Conservation (phyloP, 1,139 yeast species). For the Blastobotrys indianensis region DNA sequence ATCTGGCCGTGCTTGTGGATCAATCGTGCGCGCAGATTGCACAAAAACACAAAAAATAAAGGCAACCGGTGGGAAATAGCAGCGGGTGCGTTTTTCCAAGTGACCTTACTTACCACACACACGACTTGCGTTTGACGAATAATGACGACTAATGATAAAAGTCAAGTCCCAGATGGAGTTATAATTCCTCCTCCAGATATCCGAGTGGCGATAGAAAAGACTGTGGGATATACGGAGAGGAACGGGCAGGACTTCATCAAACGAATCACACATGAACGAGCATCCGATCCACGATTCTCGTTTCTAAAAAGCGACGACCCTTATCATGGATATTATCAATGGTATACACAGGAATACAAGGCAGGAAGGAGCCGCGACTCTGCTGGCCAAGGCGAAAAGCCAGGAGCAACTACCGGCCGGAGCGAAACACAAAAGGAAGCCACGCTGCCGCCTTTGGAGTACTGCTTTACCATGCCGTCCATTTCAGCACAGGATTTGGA, state of each 20-base stretch:
- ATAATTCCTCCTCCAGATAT: slow-evolving; percentile 55
- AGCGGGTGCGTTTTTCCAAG: background rate
- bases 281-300: slow-evolving; percentile 50
- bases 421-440: background rate
- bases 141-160: background rate
- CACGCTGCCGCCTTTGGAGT: slow-evolving; percentile 40
- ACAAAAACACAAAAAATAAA: no score
- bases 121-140: background rate
- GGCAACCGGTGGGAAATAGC: background rate
- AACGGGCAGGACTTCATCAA: slow-evolving; percentile 64
- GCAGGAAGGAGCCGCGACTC: slow-evolving; percentile 21
- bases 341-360: slow-evolving; percentile 32
- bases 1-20: slow-evolving; percentile 12
- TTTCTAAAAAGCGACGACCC: slow-evolving; percentile 54
- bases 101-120: background rate
- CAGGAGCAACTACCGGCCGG: background rate
- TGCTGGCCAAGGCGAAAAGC: slow-evolving; percentile 14
- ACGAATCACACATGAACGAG: slow-evolving; percentile 46
- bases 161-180: slow-evolving; percentile 39
- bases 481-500: slow-evolving; percentile 62
- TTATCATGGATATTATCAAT: slow-evolving; percentile 52
- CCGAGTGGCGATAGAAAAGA: slow-evolving; percentile 56
- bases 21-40: no score
- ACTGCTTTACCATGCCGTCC: slow-evolving; percentile 47
- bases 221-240: slow-evolving; percentile 62